phyloP scores from a whole-genome alignment of 2,329 filamentous ascomycete species.

The Colletotrichum simmondsii region DNA sequence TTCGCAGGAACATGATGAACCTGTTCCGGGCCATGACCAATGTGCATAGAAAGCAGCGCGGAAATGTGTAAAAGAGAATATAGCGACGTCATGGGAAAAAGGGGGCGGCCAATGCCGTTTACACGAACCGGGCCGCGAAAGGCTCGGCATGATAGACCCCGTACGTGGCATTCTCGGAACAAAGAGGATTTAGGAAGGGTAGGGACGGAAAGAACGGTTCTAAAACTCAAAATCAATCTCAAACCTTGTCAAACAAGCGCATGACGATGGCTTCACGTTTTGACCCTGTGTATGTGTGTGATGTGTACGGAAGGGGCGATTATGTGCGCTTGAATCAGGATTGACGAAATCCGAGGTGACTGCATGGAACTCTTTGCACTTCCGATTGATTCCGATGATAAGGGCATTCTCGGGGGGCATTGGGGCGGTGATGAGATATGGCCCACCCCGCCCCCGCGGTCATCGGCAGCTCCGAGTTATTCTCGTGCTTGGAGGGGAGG shows the following conservation, averaged over 20 bases:
- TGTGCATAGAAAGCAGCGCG: conserved; percentile 22
- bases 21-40: conserved; percentile 3
- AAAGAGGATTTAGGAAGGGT: neutral
- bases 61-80: conserved; percentile 7
- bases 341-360: conserved; percentile 17
- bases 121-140: conserved; percentile 17
- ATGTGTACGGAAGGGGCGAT: neutral
- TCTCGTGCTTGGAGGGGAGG: conserved; percentile 8
- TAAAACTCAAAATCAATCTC: conserved; percentile 16
- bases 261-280: conserved; percentile 33
- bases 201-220: neutral
- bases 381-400: conserved; percentile 24
- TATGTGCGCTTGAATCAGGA: neutral
- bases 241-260: conserved; percentile 17
- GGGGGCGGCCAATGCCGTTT: conserved; percentile 7
- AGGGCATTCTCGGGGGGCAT: conserved; percentile 11
- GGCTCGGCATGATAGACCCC: conserved; percentile 16
- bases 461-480: conserved; percentile 19
- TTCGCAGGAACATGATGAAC: neutral
- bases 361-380: neutral
- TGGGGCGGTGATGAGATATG: conserved; percentile 9
- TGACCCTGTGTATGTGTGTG: neutral
- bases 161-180: conserved; percentile 3
- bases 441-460: neutral
- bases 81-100: conserved; percentile 15